phyloP scores from a whole-genome alignment of 352 stramenopile species.

The Phytophthora meadii region DNA sequence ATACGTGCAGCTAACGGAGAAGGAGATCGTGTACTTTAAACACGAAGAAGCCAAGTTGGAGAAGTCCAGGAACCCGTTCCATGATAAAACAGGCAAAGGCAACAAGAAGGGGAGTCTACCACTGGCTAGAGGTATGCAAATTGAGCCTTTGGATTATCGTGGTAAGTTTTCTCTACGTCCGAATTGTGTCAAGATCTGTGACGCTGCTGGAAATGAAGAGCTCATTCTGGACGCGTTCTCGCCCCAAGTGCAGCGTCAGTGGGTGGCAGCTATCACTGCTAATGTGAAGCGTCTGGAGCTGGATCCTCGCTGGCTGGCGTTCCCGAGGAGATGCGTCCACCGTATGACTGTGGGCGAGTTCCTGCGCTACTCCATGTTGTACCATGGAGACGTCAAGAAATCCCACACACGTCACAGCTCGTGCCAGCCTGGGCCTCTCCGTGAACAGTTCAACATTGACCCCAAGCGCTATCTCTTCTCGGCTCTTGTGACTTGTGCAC shows the following conservation, averaged over 20 bases:
- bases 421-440: slow-evolving; percentile 40
- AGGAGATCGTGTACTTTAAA: slow-evolving; percentile 67
- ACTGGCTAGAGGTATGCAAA: slow-evolving; percentile 46
- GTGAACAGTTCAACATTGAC: slow-evolving; percentile 57
- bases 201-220: slow-evolving; percentile 45
- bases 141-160: slow-evolving; percentile 59
- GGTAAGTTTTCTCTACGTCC: slow-evolving; percentile 73
- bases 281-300: slow-evolving; percentile 75
- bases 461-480: slow-evolving; percentile 63
- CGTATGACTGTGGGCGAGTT: slow-evolving; percentile 67
- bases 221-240: slow-evolving; percentile 75
- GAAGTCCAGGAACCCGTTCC: slow-evolving; percentile 64
- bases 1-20: slow-evolving; percentile 56
- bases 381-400: slow-evolving; percentile 50
- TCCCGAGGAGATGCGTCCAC: slow-evolving; percentile 58
- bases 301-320: slow-evolving; percentile 60
- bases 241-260: slow-evolving; percentile 57
- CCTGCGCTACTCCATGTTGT: slow-evolving; percentile 68
- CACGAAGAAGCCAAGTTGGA: slow-evolving; percentile 62
- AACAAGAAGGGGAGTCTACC: slow-evolving; percentile 55
- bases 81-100: slow-evolving; percentile 52
- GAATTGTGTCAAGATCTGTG: slow-evolving; percentile 68
- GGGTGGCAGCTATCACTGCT: slow-evolving; percentile 62
- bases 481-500: slow-evolving; percentile 52
- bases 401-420: slow-evolving; percentile 27